Evolutionary conservation across 305 asterid genomes (phyloP), one percentile per base, ranked within the genome.

Genomic region (Petunia hybrid): DNA sequence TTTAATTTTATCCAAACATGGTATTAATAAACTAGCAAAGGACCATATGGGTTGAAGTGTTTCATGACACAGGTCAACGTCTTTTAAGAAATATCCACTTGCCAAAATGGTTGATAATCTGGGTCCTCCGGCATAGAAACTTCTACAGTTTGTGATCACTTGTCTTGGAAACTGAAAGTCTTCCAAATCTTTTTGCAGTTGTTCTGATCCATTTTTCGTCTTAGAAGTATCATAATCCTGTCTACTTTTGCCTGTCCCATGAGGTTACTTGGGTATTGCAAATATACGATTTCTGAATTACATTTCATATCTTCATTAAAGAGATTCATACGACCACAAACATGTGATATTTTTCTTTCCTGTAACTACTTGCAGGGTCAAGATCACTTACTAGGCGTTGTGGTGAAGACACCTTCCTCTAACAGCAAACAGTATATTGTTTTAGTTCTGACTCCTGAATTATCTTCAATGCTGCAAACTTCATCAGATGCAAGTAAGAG

Each of bases 381-480:
- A 87, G 98, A 94, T 88, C 98, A 94, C 90, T 89, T 94, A 83
- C 93, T 94, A 46, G 99, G 98, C n/a, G 99, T 91, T 76, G 87
- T 96, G 53, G 85, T 96, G 87, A 96, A 94, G 89, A 56, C 92
- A 71, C 94, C 97, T 80, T 88, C 98, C 74, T 85, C 88, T 82
- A 91, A 81, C 85, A 85, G 81, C 85, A 96, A 89, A 86, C 92
- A 91, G 81, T 94, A 91, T 88, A 86, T 96, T 81, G 97, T 92
- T 87, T 85, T 96, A 82, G 93, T 94, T 86, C 86, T 96, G 91
- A 92, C 91, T 80, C 99, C 98, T 46, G 95, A 93, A 67, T 83
- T 86, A 66, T 94, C 98, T 83, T 76, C 92, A 69, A 81, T 78
- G 40, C 70, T 84, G 85, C 84, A 85, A 83, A 83, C 85, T 80